phyloP scores from a whole-genome alignment of 2,329 filamentous ascomycete genomes.

The Apiospora sp. region DNA sequence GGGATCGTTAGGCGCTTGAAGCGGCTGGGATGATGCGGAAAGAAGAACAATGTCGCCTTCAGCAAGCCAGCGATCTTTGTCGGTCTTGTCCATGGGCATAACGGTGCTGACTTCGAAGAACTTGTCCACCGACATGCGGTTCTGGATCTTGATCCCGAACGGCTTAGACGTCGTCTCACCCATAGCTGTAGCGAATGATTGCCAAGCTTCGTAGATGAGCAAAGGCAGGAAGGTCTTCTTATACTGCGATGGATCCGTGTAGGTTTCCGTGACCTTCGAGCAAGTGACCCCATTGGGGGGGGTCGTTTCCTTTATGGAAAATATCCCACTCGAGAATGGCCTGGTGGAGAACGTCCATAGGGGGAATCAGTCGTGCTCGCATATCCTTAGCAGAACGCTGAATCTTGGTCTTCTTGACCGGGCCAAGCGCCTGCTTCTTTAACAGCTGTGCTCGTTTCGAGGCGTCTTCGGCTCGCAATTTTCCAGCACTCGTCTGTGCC shows the following conservation, averaged over 20 bases:
- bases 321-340: conserved; percentile 94
- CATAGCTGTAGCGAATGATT: conserved; percentile 87
- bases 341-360: conserved; percentile 84
- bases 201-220: conserved; percentile 93
- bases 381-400: conserved; percentile 90
- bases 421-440: conserved; percentile 68
- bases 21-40: conserved; percentile 75
- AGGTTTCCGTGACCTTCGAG: conserved; percentile 78
- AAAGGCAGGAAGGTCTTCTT: conserved; percentile 90
- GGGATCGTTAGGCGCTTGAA: conserved; percentile 69
- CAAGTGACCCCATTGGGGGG: conserved; percentile 81
- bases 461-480: conserved; percentile 56
- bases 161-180: conserved; percentile 83
- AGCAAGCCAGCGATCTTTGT: conserved; percentile 74
- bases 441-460: conserved; percentile 58
- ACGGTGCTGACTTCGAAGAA: conserved; percentile 91
- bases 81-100: conserved; percentile 71
- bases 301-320: conserved; percentile 87
- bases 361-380: conserved; percentile 88
- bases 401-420: conserved; percentile 84
- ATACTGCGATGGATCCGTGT: conserved; percentile 79
- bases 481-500: conserved; percentile 53
- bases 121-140: conserved; percentile 87
- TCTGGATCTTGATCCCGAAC: conserved; percentile 88
- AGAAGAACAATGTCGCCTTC: conserved; percentile 92